These are phyloP conservation scores for Phoma sp. DNA, from an alignment of 2,329 filamentous ascomycete genomes.

Conservation along the genomic window DNA sequence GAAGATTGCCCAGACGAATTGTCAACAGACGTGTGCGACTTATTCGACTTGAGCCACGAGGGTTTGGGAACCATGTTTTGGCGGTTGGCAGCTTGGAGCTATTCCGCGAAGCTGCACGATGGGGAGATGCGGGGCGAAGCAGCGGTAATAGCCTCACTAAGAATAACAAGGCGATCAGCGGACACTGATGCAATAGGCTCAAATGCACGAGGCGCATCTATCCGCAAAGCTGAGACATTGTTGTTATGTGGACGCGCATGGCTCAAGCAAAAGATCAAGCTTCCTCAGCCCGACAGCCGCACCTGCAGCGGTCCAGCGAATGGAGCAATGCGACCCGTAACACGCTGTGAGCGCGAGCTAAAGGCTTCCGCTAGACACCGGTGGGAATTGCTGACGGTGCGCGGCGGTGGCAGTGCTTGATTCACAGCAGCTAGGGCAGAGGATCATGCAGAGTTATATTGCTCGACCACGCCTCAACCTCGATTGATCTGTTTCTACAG, in stretches of 20 bases:
- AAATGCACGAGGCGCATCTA: slow-evolving; percentile 30
- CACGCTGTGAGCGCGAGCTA: slow-evolving; percentile 25
- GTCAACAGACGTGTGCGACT: slow-evolving; percentile 49
- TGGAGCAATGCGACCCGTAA: slow-evolving; percentile 32
- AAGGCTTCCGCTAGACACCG: slow-evolving; percentile 27
- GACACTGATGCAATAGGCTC: slow-evolving; percentile 22
- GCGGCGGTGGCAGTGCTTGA: slow-evolving; percentile 44
- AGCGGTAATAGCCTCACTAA: slow-evolving; percentile 37
- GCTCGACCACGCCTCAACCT: slow-evolving; percentile 12
- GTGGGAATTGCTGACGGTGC: slow-evolving; percentile 34
- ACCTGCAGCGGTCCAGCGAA: slow-evolving; percentile 42
- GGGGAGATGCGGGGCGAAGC: slow-evolving; percentile 30
- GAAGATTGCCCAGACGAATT: slow-evolving; percentile 44
- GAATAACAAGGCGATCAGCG: slow-evolving; percentile 41
- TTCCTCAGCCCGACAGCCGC: slow-evolving; percentile 37
- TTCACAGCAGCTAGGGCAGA: slow-evolving; percentile 5
- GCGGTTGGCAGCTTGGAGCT: slow-evolving; percentile 33
- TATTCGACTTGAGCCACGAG: slow-evolving; percentile 49
- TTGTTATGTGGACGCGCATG: slow-evolving; percentile 23
- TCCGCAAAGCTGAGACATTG: slow-evolving; percentile 20
- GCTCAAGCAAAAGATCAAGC: slow-evolving; percentile 29
- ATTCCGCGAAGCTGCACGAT: slow-evolving; percentile 28
- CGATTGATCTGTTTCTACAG: neutral
- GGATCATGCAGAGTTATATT: slow-evolving; percentile 18
- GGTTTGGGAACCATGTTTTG: slow-evolving; percentile 48